These are phyloP conservation scores for Pulveroboletus ravenelii DNA, from an alignment of 768 basidiomycete species.

Conservation along the genomic window DNA sequence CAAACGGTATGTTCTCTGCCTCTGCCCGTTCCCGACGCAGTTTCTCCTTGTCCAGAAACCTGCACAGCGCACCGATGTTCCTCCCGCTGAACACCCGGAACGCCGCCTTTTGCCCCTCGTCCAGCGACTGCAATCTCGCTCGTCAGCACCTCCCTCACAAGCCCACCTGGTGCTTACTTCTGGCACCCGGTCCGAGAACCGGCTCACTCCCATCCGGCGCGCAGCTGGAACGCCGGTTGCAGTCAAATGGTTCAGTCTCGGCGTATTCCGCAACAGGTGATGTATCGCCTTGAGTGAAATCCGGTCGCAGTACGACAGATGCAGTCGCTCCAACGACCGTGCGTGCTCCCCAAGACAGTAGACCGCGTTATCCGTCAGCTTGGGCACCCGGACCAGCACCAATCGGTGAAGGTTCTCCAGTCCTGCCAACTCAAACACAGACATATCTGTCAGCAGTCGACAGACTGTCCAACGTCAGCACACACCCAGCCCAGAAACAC, in stretches of 20 bases:
- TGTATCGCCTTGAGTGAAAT: constrained; percentile 75
- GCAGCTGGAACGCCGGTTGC: constrained; percentile 78
- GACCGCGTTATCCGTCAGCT: constrained; percentile 80
- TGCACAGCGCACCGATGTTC: constrained; percentile 57
- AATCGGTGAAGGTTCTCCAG: constrained; percentile 69
- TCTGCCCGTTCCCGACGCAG: constrained; percentile 55
- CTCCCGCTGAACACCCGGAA: constrained; percentile 79
- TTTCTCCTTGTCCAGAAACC: constrained; percentile 70
- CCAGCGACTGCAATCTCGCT: constrained; percentile 46
- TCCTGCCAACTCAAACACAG: constrained; percentile 73
- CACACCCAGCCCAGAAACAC: constrained; percentile 3
- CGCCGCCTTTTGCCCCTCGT: constrained; percentile 58
- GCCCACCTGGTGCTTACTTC: constrained; percentile 36
- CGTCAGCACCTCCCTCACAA: constrained; percentile 1
- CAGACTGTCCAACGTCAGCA: constrained; percentile 53
- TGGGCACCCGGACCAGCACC: constrained; percentile 74
- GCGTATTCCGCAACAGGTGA: constrained; percentile 55
- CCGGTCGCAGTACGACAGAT: constrained; percentile 82
- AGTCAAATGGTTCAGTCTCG: constrained; percentile 65
- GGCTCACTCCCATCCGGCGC: constrained; percentile 59
- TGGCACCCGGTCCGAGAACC: constrained; percentile 75
- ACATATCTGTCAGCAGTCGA: constrained; percentile 77
- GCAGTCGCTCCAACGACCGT: constrained; percentile 66
- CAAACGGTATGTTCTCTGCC: constrained; percentile 53
- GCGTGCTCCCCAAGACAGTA: constrained; percentile 74